Conservation (phyloP, 495 filamentous ascomycete species). For the Cudoniella acicularis region DNA sequence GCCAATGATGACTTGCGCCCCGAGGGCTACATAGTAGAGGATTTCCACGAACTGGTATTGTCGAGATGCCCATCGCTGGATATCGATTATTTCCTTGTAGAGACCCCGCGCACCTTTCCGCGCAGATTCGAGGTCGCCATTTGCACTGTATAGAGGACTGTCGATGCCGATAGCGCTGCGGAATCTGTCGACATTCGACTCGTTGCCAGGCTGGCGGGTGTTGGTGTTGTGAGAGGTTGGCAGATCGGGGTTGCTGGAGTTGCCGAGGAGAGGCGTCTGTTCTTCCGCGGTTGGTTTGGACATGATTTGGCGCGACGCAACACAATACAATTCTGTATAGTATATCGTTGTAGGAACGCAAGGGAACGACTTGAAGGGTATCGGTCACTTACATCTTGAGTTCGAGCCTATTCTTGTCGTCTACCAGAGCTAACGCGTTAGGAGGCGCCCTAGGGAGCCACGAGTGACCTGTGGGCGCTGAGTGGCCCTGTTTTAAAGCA, state of each 20-base stretch:
- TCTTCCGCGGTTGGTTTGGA: background rate
- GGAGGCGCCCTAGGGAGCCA: no score
- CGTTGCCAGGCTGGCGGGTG: no score
- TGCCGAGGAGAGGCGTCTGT: slow-evolving; percentile 7
- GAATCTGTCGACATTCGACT: slow-evolving; percentile 17
- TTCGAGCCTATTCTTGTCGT: no score
- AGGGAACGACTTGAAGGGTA: no score
- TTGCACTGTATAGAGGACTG: background rate
- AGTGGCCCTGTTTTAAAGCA: no score
- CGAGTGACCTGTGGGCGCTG: no score
- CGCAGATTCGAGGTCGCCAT: slow-evolving; percentile 16
- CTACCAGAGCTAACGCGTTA: no score
- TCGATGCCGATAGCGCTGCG: slow-evolving; percentile 22
- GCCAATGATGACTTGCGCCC: slow-evolving; percentile 30
- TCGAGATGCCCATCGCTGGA: background rate
- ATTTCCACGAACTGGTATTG: slow-evolving; percentile 14
- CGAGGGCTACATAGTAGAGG: slow-evolving; percentile 18
- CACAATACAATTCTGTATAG: no score
- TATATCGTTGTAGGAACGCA: no score
- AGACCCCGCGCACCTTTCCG: slow-evolving; percentile 10
- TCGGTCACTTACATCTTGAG: no score
- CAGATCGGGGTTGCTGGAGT: background rate
- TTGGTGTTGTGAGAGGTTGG: background rate
- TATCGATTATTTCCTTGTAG: slow-evolving; percentile 18
- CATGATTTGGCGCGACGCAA: background rate